These are phyloP conservation scores for Nepenthes alata DNA, from an alignment of 179 eudicot species.

Conservation along the genomic window DNA sequence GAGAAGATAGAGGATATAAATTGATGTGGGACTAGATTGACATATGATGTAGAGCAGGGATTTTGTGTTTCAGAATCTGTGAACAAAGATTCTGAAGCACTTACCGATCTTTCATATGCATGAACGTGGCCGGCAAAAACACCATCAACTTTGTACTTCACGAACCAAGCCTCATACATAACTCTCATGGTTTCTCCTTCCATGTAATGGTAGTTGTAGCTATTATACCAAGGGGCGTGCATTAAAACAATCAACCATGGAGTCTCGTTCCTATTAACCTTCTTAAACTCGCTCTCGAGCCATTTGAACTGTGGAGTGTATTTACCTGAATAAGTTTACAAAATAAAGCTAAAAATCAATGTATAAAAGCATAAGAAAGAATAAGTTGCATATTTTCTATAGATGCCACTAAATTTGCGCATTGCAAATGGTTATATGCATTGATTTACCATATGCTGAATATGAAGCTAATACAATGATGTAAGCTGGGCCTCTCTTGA, in stretches of 20 bases:
- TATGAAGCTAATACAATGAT: constrained; percentile 6
- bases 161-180: constrained; percentile 5
- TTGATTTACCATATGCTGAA: constrained; percentile 3
- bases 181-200: constrained; percentile 7
- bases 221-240: constrained; percentile 4
- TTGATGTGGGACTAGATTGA: too few relatives aligned
- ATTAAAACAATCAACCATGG: constrained; percentile 6
- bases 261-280: constrained; percentile 3
- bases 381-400: background rate
- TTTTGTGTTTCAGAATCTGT: too few relatives aligned
- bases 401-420: too few relatives aligned
- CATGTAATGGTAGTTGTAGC: constrained; percentile 7
- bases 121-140: constrained; percentile 5
- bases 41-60: too few relatives aligned
- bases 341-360: background rate
- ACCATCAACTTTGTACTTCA: constrained; percentile 3
- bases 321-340: background rate
- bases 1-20: too few relatives aligned
- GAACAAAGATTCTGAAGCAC: background rate
- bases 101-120: constrained; percentile 7
- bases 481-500: constrained; percentile 5
- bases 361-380: background rate
- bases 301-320: constrained; percentile 4
- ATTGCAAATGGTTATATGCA: too few relatives aligned
- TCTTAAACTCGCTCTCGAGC: background rate